A percentile compares a stretch with the other conserved stretches of the same genome.
Conservation (phyloP, 768 basidiomycete genomes). For the Candolleomyces aberdarensis region DNA sequence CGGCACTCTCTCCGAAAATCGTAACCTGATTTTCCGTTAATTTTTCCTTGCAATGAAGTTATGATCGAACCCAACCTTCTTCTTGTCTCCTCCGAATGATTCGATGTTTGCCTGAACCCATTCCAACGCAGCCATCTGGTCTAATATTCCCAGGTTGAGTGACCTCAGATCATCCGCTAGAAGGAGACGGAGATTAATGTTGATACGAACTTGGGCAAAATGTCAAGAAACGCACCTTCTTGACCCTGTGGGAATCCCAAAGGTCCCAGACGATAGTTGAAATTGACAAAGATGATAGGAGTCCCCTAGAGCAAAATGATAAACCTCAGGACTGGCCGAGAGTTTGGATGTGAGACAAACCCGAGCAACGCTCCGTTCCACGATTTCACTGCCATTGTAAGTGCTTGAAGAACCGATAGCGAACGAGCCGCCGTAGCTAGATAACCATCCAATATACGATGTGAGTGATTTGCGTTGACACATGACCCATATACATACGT, state of each 20-base stretch:
- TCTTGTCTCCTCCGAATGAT: slow-evolving; percentile 54
- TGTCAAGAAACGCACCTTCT: slow-evolving; percentile 32
- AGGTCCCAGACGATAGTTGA: slow-evolving; percentile 41
- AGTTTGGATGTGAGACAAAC: slow-evolving; percentile 19
- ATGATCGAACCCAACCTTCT: slow-evolving; percentile 13
- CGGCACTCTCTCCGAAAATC: slow-evolving; percentile 27
- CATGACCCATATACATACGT: slow-evolving; percentile 22
- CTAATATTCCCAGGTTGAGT: slow-evolving; percentile 44
- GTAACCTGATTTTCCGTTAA: slow-evolving; percentile 27
- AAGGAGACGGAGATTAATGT: neutral
- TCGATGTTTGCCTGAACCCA: slow-evolving; percentile 62
- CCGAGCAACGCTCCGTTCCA: slow-evolving; percentile 34
- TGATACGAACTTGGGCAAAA: slow-evolving; percentile 33
- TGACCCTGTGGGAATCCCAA: slow-evolving; percentile 43
- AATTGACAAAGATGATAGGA: slow-evolving; percentile 41
- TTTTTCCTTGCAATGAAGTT: no score
- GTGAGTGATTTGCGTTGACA: slow-evolving; percentile 27
- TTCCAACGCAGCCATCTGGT: slow-evolving; percentile 41
- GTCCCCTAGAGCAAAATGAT: slow-evolving; percentile 29
- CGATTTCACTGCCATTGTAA: slow-evolving; percentile 32
- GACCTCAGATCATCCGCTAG: slow-evolving; percentile 32
- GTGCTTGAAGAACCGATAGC: slow-evolving; percentile 21
- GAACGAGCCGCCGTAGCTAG: slow-evolving; percentile 35
- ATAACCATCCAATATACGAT: slow-evolving; percentile 24
- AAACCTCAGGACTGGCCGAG: neutral